Evolutionary conservation across 2,329 filamentous ascomycete species (phyloP).

Genomic region (Fusarium staphyleae): DNA sequence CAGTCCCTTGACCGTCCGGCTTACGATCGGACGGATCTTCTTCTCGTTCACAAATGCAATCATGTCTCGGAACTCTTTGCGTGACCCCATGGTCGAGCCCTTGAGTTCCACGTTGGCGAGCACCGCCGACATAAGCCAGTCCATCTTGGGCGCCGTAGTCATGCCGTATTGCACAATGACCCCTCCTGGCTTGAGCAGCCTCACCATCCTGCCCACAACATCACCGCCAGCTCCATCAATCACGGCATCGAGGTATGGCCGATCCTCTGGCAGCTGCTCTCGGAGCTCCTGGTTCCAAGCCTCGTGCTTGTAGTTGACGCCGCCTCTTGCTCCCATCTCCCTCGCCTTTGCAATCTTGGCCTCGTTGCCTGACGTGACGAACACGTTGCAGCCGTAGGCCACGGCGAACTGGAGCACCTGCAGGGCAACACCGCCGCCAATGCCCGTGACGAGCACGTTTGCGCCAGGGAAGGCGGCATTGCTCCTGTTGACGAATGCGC

Average conservation of each 20-base stretch:
- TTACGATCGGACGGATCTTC: slow-evolving; percentile 79
- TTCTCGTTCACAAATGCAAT: slow-evolving; percentile 78
- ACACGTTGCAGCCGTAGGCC: slow-evolving; percentile 78
- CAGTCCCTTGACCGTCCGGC: slow-evolving; percentile 74
- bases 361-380: slow-evolving; percentile 76
- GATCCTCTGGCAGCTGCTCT: slow-evolving; percentile 66
- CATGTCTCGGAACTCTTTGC: slow-evolving; percentile 91
- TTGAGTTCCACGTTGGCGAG: slow-evolving; percentile 87
- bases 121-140: slow-evolving; percentile 83
- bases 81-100: slow-evolving; percentile 90
- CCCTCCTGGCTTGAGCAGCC: slow-evolving; percentile 80
- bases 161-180: slow-evolving; percentile 90
- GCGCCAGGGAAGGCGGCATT: slow-evolving; percentile 67
- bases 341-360: slow-evolving; percentile 78
- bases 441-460: slow-evolving; percentile 87
- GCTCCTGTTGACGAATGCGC: slow-evolving; percentile 82
- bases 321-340: slow-evolving; percentile 77
- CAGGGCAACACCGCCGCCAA: slow-evolving; percentile 90
- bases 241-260: slow-evolving; percentile 79
- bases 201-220: slow-evolving; percentile 72
- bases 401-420: slow-evolving; percentile 82
- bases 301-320: slow-evolving; percentile 80
- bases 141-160: slow-evolving; percentile 85
- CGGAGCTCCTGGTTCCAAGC: slow-evolving; percentile 83
- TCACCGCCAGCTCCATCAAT: slow-evolving; percentile 92